Base-by-base conservation (phyloP, 495 filamentous ascomycete species). In the Trichoderma erinaceum region DNA sequence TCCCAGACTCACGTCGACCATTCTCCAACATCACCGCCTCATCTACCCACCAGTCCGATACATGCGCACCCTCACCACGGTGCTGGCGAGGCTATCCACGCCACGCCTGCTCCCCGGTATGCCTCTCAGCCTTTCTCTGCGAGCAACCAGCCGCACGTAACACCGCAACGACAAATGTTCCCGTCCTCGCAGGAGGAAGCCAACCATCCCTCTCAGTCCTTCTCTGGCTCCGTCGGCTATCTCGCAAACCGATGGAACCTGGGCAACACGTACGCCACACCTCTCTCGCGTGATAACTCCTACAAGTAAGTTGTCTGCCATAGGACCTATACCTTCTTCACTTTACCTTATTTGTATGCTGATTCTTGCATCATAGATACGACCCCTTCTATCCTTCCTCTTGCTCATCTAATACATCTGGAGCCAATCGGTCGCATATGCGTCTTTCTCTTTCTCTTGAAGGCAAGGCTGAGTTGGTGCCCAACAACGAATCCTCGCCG, bases 391-490 rank as follows among this genome's bases (percentile, higher is more conserved):
- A 72, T 18, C 70, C 75, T 13, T 79, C 79, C 41, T 70, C 76
- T n/a, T 73, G 72, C 65, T 76, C 79, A 2, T 71, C 71, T 11
- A 1, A 70, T 71, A 65, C 75, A 52, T 67, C 74, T 15, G 73
- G 75, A 1, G 71, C 68, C 5, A 75, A 75, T 41, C 74, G 76
- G 18, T 78, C 79, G 16, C 78, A 77, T 41, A 77, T 90, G 41
- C 81, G 87, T 58, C 73, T 97, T 65, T 92, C 91, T 0, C 78
- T 91, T 69, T 93, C 90, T 23, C 82, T 90, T 64, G 92, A 96
- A 67, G 93, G 93, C 66, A 91, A 90, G 73, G 93, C 92, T 2
- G 88, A 92, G 77, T 81, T 97, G 41, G 82, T 90, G 11, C 85
- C 88, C 58, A 80, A 87, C 69, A 65, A 41, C 64, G 84, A 85